Base-by-base conservation (phyloP, 2,329 filamentous ascomycete genomes). In the Penicillium sp. region DNA sequence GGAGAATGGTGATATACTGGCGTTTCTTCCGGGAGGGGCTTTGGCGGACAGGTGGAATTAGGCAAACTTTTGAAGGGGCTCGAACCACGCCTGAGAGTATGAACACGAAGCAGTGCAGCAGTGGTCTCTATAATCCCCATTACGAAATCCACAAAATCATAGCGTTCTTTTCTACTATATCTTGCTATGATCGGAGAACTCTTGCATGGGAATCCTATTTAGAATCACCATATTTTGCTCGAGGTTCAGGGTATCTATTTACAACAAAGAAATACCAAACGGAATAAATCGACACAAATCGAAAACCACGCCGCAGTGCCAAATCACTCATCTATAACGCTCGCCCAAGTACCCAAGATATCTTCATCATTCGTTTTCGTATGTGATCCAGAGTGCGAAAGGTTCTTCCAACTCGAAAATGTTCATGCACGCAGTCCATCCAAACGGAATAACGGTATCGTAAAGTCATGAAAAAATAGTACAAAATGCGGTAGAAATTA, bases 11-110 rank as follows among this genome's bases (percentile, higher is more conserved):
- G 64, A 63, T 0, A 22, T 81, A 45, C 73, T 73, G 15, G 69
- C 61, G 1, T 73, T 79, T 1, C 73, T 81, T 58, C 70, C 69
- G 1, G 71, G 68, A 38, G 72, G 72, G 1, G 6, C 49, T 64
- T 51, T 70, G 10, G 64, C 61, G 30, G 59, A 65, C 61, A 50
- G 33, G 28, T 64, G 62, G 67, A 51, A 56, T 28, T 47, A 28
- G n/a, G 7, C 19, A n/a, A 8, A 5, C 7, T 19, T 9, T 42
- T 3, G 7, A 42, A 42, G 38, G 9, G 30, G 9, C 4, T 33
- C 30, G 10, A 33, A 12, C 8, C 9, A 33, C 30, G 8, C 30
- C 30, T 33, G 1, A 9, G 4, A 33, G 5, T 3, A 33, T 33
- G 10, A 12, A 33, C 10, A 33, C 10, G 30, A 33, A 17, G 37